Evolutionary conservation across 352 stramenopile species (phyloP).

Genomic region (Phytophthora nicotianae): DNA sequence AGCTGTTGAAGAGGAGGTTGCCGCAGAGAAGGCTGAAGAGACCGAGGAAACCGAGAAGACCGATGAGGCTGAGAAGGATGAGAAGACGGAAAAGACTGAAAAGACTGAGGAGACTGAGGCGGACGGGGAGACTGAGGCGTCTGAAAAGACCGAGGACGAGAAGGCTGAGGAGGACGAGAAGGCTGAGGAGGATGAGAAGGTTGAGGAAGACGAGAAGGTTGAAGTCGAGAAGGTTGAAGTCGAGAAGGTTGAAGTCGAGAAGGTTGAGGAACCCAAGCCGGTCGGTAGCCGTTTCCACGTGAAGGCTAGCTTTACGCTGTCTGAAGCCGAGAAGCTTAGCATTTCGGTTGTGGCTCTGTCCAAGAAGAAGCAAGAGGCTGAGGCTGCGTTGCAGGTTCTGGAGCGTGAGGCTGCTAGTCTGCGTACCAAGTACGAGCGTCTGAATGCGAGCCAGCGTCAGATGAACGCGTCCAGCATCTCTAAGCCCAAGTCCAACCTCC

Average conservation of each 20-base stretch:
- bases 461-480: slow-evolving; percentile 54
- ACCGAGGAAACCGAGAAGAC: slow-evolving; percentile 17
- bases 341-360: slow-evolving; percentile 72
- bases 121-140: slow-evolving; percentile 5
- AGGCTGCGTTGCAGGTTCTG: slow-evolving; percentile 60
- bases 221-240: slow-evolving; percentile 25
- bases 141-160: slow-evolving; percentile 18
- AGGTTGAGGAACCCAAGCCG: slow-evolving; percentile 33
- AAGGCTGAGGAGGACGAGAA: slow-evolving; percentile 18
- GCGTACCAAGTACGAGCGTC: slow-evolving; percentile 81
- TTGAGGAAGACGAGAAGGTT: slow-evolving; percentile 15
- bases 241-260: slow-evolving; percentile 27
- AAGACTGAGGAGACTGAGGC: slow-evolving; percentile 13
- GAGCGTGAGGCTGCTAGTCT: slow-evolving; percentile 79
- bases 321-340: slow-evolving; percentile 78
- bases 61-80: slow-evolving; percentile 17
- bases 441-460: slow-evolving; percentile 81
- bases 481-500: slow-evolving; percentile 64
- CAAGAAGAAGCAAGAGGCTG: slow-evolving; percentile 83
- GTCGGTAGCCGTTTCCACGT: slow-evolving; percentile 66
- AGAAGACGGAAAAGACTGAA: slow-evolving; percentile 12
- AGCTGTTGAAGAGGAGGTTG: slow-evolving; percentile 22
- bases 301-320: slow-evolving; percentile 70
- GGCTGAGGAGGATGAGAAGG: slow-evolving; percentile 20
- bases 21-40: slow-evolving; percentile 22